A percentile compares a stretch with the other conserved stretches of the same genome.
These are phyloP conservation scores for Cryptococcus wingfieldii DNA, from an alignment of 1,284 basidiomycete species.

Conservation along the genomic window DNA sequence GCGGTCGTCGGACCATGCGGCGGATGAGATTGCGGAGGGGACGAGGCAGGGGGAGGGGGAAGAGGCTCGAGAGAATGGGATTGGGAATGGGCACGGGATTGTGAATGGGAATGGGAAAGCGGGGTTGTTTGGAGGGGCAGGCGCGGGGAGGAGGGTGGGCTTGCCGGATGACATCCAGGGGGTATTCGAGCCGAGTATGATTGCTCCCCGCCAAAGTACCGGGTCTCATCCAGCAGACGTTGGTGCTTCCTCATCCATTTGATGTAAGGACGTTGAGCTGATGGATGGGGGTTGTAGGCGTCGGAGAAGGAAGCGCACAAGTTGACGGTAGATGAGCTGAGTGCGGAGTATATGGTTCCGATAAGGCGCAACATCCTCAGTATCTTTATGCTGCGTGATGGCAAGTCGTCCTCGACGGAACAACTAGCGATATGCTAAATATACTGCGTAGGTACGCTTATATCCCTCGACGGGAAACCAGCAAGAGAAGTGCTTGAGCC, in stretches of 20 bases:
- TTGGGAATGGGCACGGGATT: conserved; percentile 5
- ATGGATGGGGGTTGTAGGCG: conserved; percentile 5
- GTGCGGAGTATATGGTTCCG: conserved; percentile 48
- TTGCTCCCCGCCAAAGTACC: conserved; percentile 8
- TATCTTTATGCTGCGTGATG: conserved; percentile 47
- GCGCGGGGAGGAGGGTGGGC: conserved; percentile 13
- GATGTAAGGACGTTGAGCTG: neutral
- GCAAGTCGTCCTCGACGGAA: conserved; percentile 18
- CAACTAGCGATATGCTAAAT: neutral
- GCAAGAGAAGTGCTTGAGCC: conserved; percentile 42
- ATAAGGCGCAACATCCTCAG: conserved; percentile 42
- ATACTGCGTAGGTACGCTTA: conserved; percentile 36
- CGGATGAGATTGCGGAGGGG: conserved; percentile 16
- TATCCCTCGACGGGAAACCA: conserved; percentile 38
- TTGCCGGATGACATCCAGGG: conserved; percentile 46
- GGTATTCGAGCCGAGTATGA: conserved; percentile 43
- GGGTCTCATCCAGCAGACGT: conserved; percentile 14
- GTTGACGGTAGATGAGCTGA: conserved; percentile 44
- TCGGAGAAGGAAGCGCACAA: conserved; percentile 37
- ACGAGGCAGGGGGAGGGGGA: neutral
- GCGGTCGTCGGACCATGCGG: conserved; percentile 29
- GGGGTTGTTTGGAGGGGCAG: neutral
- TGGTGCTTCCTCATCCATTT: neutral
- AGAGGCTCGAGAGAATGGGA: neutral
- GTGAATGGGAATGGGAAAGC: neutral